Percentiles rank a stretch among this genome's conserved stretches.
phyloP scores from a whole-genome alignment of 1,284 basidiomycete genomes.

The Papiliotrema nemorosa region DNA sequence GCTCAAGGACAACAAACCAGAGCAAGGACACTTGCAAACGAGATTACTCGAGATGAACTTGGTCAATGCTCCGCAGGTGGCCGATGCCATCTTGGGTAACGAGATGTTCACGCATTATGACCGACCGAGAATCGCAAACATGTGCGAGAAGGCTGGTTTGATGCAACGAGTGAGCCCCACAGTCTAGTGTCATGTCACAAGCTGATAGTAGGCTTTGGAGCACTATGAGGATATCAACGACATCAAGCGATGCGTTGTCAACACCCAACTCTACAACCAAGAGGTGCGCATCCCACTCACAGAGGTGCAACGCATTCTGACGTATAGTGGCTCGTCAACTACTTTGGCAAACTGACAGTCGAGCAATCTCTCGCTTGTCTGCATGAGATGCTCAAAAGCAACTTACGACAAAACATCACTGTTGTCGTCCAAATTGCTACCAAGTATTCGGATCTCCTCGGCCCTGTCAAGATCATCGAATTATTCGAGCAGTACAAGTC shows the following conservation, averaged over 20 bases:
- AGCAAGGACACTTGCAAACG: constrained; percentile 95
- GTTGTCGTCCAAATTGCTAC: constrained; percentile 97
- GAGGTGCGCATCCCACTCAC: constrained; percentile 58
- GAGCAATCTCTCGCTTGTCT: constrained; percentile 96
- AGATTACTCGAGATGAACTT: constrained; percentile 98
- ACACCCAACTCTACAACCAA: constrained; percentile 78
- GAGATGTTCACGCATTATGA: constrained; percentile 99
- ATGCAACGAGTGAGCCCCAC: constrained; percentile 70
- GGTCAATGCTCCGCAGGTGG: constrained; percentile 95
- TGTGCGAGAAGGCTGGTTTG: constrained; percentile 97
- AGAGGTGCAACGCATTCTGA: not conserved
- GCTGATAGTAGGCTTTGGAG: constrained; percentile 72
- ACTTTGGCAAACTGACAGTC: constrained; percentile 97
- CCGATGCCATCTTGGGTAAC: constrained; percentile 97
- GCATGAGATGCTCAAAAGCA: constrained; percentile 95
- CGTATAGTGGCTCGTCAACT: constrained; percentile 87
- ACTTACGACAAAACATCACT: constrained; percentile 97
- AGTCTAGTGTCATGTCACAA: too few species aligned
- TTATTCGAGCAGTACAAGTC: constrained; percentile 99
- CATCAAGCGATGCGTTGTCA: constrained; percentile 97
- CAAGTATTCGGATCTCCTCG: constrained; percentile 97
- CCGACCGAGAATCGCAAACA: constrained; percentile 91
- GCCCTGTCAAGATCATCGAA: constrained; percentile 95
- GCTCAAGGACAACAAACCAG: constrained; percentile 98
- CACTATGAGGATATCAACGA: constrained; percentile 97